Evolutionary conservation across 768 basidiomycete genomes (phyloP).

Genomic region (Mycena olivaceomarginata): DNA sequence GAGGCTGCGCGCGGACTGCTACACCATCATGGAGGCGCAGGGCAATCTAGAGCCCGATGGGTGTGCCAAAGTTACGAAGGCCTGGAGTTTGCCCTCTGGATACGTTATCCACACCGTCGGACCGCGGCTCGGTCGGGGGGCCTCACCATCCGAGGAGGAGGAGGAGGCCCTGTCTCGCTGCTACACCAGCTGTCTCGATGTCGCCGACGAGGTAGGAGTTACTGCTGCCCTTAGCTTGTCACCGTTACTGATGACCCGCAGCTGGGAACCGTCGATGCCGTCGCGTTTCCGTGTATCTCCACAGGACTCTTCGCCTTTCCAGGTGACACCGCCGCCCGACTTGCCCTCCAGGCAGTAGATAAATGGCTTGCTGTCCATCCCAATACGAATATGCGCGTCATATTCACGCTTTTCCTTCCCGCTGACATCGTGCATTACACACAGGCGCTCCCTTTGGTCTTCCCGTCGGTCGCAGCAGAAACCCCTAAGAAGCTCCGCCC

Average conservation of each 20-base stretch:
- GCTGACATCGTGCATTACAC: constrained; percentile 16
- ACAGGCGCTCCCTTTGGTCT: not conserved
- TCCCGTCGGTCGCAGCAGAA: not conserved
- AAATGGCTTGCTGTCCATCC: constrained; percentile 22
- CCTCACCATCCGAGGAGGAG: not conserved
- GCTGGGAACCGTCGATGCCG: constrained; percentile 20
- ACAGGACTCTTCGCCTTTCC: constrained; percentile 26
- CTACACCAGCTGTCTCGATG: constrained; percentile 30
- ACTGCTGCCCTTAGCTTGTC: no score
- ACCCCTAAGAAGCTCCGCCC: constrained; percentile 5
- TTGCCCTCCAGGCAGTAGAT: constrained; percentile 15
- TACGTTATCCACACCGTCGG: constrained; percentile 30
- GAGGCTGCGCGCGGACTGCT: constrained; percentile 20
- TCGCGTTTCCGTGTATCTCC: constrained; percentile 31
- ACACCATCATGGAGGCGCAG: constrained; percentile 30
- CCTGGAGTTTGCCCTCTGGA: constrained; percentile 24
- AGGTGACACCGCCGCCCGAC: constrained; percentile 12
- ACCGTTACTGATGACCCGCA: not conserved
- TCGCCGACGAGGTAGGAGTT: constrained; percentile 16
- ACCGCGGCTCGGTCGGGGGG: constrained; percentile 6
- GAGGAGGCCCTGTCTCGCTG: constrained; percentile 11
- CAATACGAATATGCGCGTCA: constrained; percentile 8
- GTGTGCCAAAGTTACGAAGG: constrained; percentile 21
- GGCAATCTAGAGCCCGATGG: constrained; percentile 22
- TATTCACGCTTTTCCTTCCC: constrained; percentile 17